Base-by-base conservation (phyloP, 2,329 filamentous ascomycete species). In the Didymella segeticola region DNA sequence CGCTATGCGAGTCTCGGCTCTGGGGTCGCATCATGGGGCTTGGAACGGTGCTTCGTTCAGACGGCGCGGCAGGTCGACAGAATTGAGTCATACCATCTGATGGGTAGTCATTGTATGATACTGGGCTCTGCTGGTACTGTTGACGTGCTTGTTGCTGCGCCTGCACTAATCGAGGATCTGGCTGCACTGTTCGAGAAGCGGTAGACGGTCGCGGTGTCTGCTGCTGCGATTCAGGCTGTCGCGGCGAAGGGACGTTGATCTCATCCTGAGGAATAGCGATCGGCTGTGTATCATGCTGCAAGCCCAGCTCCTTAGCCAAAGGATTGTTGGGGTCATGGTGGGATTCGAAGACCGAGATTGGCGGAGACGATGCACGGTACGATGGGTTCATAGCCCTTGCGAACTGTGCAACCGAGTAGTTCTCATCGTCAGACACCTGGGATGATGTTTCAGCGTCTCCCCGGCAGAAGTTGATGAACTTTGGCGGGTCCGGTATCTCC, bases 381-480 rank as follows among this genome's bases (percentile, higher is more conserved):
- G 92, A 90, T 15, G 96, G 93, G 69, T 99, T 99, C 77, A 97
- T 96, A 48, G 89, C 93, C 55, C 95, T 85, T 56, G 93, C 91
- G 68, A 98, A 99, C 70, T 99, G 93, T 4, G 96, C 96, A 11
- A 99, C 91, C 0, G 92, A 96, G 71, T 96, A 99, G 64, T 84
- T 87, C 4, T 93, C 91, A 60, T 96, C 93, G 19, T 96, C 92
- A 0, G 90, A 93, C 10, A 84, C 81, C 58, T 95, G 91, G 1
- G 93, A 97, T 62, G 87, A 86, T 30, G 85, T 87, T 64, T 99
- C 95, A 48, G 83, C 82, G 72, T 96, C 93, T 14, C 93, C 95
- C 10, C 95, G 89, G 73, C 91, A 96, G 75, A 98, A 99, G 79
- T 99, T 97, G 85, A 99, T 97, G 75, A 97, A 99, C 75, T 92